Base-by-base conservation (phyloP, 2,329 filamentous ascomycete genomes). In the Rutstroemia sp. region DNA sequence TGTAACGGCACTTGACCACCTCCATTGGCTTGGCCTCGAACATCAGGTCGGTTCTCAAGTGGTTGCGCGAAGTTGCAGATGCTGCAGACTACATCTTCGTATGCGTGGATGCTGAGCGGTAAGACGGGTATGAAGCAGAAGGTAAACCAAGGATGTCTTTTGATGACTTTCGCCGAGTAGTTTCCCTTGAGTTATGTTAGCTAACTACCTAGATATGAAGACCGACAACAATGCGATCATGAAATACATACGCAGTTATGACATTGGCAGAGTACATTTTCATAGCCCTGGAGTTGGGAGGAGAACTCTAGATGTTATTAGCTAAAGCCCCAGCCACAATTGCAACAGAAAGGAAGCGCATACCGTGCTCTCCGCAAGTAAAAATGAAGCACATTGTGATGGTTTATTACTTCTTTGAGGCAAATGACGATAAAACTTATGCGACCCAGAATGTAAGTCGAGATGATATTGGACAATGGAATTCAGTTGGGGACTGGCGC, bases 51-150 rank as follows among this genome's bases (percentile, higher is more conserved):
- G 21, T 68, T 68, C 61, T 80, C 75, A 54, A 86, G 76, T 9
- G 83, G 82, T 69, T 92, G 86, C 61, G 82, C 79, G 69, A 89
- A 91, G 69, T 86, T 83, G 78, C 88, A 92, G 69, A 91, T 83
- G 66, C 83, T 78, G 74, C 88, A 92, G 58, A 78, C 75, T 56
- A 92, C 78, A 65, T 90, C 87, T 64, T 84, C 76, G 71, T 86
- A 84, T 54, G 82, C 82, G 57, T 81, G 78, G 61, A 85, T 75
- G 47, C 81, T 84, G 66, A 91, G 84, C 0, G 88, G 88, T 25
- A 92, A 76, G 47, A 92, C 71, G 49, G 88, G 88, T 53, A 90
- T 72, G 72, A 88, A 90, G 76, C 87, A 91, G 67, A 91, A 84
- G 5, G 88, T 91, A 67, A 91, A 91, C 84, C 86, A 90, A 44